Evolutionary conservation across 129 eudicot genomes (phyloP).

Genomic region (Lactuca saligna): DNA sequence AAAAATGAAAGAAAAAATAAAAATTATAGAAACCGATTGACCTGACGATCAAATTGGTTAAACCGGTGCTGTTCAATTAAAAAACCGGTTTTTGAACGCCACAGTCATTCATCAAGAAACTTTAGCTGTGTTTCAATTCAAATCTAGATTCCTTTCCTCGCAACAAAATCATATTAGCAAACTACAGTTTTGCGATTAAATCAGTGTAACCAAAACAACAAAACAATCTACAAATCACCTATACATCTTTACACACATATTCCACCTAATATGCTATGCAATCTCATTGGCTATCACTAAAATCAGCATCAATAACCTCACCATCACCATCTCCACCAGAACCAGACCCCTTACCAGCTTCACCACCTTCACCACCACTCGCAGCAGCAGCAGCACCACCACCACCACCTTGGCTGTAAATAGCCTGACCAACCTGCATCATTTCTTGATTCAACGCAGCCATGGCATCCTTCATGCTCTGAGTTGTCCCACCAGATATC

Average conservation of each 20-base stretch:
- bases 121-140: too few relatives aligned
- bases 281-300: slow-evolving; percentile 47
- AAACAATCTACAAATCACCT: not conserved
- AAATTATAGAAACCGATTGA: too few relatives aligned
- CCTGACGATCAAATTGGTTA: too few relatives aligned
- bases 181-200: not conserved
- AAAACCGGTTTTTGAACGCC: too few relatives aligned
- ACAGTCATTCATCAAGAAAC: too few relatives aligned
- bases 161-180: not conserved
- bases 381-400: slow-evolving; percentile 36
- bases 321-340: slow-evolving; percentile 46
- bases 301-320: slow-evolving; percentile 88
- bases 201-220: too few relatives aligned
- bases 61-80: too few relatives aligned
- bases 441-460: slow-evolving; percentile 69
- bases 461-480: slow-evolving; percentile 67
- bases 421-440: slow-evolving; percentile 69
- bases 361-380: slow-evolving; percentile 36
- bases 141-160: not conserved
- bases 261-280: not conserved
- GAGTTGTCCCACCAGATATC: slow-evolving; percentile 50
- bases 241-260: slow-evolving; percentile 7
- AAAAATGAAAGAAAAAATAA: too few relatives aligned
- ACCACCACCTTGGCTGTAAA: slow-evolving; percentile 69
- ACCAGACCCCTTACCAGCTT: slow-evolving; percentile 27